Evolutionary conservation across 1,139 yeast genomes (phyloP).

Genomic region (Yamadazyma spencermartinsiae): DNA sequence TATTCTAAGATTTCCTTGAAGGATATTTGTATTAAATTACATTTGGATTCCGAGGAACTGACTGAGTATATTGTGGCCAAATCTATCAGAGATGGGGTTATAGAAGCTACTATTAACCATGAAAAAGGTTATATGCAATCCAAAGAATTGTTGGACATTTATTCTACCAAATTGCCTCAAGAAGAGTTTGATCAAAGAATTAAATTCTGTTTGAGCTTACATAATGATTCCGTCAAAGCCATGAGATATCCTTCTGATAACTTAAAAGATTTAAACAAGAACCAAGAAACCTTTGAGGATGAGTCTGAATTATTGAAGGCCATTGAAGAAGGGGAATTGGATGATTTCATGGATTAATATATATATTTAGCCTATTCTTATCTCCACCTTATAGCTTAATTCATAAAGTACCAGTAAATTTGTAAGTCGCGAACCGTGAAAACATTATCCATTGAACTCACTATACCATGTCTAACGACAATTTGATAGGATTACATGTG

Average conservation of each 20-base stretch:
- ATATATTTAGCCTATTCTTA: background rate
- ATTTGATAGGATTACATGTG: constrained; percentile 11
- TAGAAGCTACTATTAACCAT: constrained; percentile 92
- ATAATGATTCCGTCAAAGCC: constrained; percentile 90
- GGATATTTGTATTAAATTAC: constrained; percentile 87
- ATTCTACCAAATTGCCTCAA: constrained; percentile 87
- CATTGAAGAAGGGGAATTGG: constrained; percentile 51
- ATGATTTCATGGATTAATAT: constrained; percentile 47
- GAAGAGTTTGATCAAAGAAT: constrained; percentile 89
- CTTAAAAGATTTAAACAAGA: constrained; percentile 24
- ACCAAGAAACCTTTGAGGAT: constrained; percentile 39
- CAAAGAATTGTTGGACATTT: constrained; percentile 80
- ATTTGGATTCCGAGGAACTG: constrained; percentile 89
- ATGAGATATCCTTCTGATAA: constrained; percentile 80
- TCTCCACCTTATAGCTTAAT: background rate
- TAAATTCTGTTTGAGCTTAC: constrained; percentile 84
- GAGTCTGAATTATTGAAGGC: constrained; percentile 49
- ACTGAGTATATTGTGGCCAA: constrained; percentile 97
- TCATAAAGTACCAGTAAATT: background rate
- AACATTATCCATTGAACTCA: background rate
- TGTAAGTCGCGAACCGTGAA: too few species aligned
- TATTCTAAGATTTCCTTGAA: constrained; percentile 89
- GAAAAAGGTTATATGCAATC: constrained; percentile 91
- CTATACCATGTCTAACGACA: constrained; percentile 8
- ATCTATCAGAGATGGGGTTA: constrained; percentile 96